Evolutionary conservation across 805 yeast species (phyloP).

Genomic region (Yarrowia phangngaensis): DNA sequence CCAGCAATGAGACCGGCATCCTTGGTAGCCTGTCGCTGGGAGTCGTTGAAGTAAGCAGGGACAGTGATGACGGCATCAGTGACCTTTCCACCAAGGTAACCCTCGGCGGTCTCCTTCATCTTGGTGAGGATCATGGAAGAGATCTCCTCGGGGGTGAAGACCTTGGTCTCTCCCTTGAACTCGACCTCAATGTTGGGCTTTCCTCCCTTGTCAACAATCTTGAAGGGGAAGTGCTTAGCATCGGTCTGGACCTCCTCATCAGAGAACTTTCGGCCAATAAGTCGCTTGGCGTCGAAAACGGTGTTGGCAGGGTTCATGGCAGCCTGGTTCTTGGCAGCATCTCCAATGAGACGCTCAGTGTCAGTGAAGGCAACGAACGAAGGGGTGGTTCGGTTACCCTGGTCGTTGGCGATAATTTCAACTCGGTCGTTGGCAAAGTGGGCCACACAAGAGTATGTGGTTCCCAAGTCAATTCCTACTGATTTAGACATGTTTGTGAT

Average conservation of each 20-base stretch:
- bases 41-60: conserved; percentile 95
- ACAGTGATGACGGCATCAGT: conserved; percentile 93
- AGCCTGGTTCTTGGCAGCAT: conserved; percentile 98
- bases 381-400: conserved; percentile 98
- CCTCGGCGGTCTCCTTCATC: conserved; percentile 94
- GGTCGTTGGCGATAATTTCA: conserved; percentile 94
- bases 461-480: conserved; percentile 88
- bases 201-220: conserved; percentile 68
- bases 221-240: conserved; percentile 85
- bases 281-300: conserved; percentile 92
- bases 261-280: conserved; percentile 77
- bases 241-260: conserved; percentile 78
- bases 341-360: conserved; percentile 92
- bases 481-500: conserved; percentile 48
- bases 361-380: conserved; percentile 96
- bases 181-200: conserved; percentile 87
- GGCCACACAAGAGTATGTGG: conserved; percentile 98
- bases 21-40: conserved; percentile 97
- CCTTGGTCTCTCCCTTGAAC: conserved; percentile 80
- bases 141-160: conserved; percentile 92
- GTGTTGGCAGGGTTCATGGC: conserved; percentile 95
- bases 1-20: conserved; percentile 98
- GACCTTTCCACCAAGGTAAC: conserved; percentile 77
- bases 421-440: conserved; percentile 80
- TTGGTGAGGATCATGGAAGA: conserved; percentile 88